These are phyloP conservation scores for Apophysomyces trapeziformis DNA, from an alignment of 371 early-diverging fungal species.

Conservation along the genomic window DNA sequence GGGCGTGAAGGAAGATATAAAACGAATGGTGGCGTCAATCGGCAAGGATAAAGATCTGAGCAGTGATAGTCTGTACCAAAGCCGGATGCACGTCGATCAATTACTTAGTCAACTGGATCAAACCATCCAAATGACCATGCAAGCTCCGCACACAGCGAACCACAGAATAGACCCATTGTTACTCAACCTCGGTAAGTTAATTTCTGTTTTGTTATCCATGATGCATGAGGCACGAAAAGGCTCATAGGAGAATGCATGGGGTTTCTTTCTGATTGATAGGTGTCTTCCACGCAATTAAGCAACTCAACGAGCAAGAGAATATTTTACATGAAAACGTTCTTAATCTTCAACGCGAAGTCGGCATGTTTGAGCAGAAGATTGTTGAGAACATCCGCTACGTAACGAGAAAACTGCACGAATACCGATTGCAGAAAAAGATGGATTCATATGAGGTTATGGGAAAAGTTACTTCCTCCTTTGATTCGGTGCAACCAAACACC, in stretches of 20 bases:
- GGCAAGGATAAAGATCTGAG: constrained; percentile 38
- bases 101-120: constrained; percentile 34
- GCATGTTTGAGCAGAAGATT: constrained; percentile 43
- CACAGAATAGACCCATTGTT: constrained; percentile 43
- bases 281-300: constrained; percentile 35
- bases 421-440: constrained; percentile 34
- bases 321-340: constrained; percentile 44
- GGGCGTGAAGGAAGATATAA: constrained; percentile 44
- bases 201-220: background rate
- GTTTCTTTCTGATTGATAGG: constrained; percentile 6
- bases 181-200: constrained; percentile 34
- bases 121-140: constrained; percentile 24
- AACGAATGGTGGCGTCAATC: constrained; percentile 33
- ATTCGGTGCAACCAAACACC: constrained; percentile 28
- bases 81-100: constrained; percentile 34
- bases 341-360: constrained; percentile 46
- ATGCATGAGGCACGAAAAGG: too few relatives aligned
- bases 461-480: constrained; percentile 28
- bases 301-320: constrained; percentile 46
- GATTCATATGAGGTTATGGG: constrained; percentile 32
- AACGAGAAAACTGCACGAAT: constrained; percentile 36
- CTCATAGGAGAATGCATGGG: too few relatives aligned
- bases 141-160: constrained; percentile 31
- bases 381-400: constrained; percentile 38
- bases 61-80: constrained; percentile 34